phyloP scores from a whole-genome alignment of 805 yeast species.

The Candida insectalens region DNA sequence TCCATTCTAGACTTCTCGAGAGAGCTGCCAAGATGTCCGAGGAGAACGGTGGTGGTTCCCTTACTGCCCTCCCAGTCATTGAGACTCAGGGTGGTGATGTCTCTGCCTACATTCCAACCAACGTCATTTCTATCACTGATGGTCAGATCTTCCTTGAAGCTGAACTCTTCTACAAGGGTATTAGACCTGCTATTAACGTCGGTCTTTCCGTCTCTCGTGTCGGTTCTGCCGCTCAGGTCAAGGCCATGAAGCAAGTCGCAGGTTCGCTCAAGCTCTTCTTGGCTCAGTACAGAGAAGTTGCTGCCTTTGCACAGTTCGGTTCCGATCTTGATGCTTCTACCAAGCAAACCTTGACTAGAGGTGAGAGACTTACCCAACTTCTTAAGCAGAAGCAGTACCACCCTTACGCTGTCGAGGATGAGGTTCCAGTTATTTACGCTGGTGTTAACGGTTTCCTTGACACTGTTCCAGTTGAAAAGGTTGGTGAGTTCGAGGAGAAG shows the following conservation, averaged over 20 bases:
- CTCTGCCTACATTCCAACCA: conserved; percentile 95
- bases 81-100: conserved; percentile 99
- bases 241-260: conserved; percentile 99
- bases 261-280: conserved; percentile 99
- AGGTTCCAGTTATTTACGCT: conserved; percentile 96
- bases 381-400: conserved; percentile 95
- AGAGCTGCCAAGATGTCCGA: conserved; percentile 97
- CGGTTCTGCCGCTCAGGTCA: conserved; percentile 99
- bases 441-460: conserved; percentile 99
- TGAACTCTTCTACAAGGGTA: conserved; percentile 99
- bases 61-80: conserved; percentile 93
- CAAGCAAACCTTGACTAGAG: conserved; percentile 97
- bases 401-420: conserved; percentile 98
- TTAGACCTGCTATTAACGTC: conserved; percentile 99
- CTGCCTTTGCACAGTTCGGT: conserved; percentile 99
- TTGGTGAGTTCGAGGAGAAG: conserved; percentile 84
- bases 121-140: conserved; percentile 94
- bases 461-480: conserved; percentile 69
- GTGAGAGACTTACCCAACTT: conserved; percentile 99
- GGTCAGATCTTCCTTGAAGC: conserved; percentile 99
- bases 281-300: conserved; percentile 99
- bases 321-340: conserved; percentile 99
- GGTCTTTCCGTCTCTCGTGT: conserved; percentile 99
- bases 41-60: conserved; percentile 82
- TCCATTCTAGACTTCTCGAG: conserved; percentile 90